Evolutionary conservation across 2,329 filamentous ascomycete genomes (phyloP), one percentile per base, ranked within the genome.

Genomic region (Pseudocercospora eumusae): DNA sequence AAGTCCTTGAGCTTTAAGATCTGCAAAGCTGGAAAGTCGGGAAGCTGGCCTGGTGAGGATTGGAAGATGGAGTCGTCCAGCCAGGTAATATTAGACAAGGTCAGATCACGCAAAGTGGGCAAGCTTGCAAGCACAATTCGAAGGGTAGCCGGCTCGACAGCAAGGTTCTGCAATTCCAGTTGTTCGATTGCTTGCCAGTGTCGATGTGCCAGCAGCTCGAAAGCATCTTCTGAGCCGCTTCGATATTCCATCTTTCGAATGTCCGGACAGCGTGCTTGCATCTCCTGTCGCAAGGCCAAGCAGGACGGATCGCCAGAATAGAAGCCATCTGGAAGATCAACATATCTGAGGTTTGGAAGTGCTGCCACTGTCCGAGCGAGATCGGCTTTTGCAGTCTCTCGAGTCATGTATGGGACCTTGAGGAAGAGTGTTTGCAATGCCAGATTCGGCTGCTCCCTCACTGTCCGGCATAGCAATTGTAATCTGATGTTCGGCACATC

Each of bases 371-470:
- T 91, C 56, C 92, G 87, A 9, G 93, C 93, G 54, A 97, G 84
- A 66, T 93, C 90, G 58, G 90, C 84, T 74, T 95, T 92, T 74
- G 85, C 90, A 1, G 90, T 90, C 79, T 97, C 92, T 61, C 93
- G 87, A 58, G 93, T 88, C 93, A 97, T 97, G 76, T 96, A 97
- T 6, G 93, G 92, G 62, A 92, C 87, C 80, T 96, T 96, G 71
- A 98, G 82, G 70, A 88, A 92, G 71, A 88, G 80, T 4, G 96
- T 91, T 45, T 86, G 80, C 59, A 84, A 80, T 33, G 88, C 92
- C 50, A 96, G 75, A 53, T 79, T 86, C 21, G 86, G 84, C 64
- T 92, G 88, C 55, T 93, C 90, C 65, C 92, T 87, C 55, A 97
- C 86, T 0, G 92, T 92, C 64, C 92, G 86, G 73, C 89, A 90